phyloP scores from a whole-genome alignment of 164 flowering plant genomes.

The Magnolia sinica region DNA sequence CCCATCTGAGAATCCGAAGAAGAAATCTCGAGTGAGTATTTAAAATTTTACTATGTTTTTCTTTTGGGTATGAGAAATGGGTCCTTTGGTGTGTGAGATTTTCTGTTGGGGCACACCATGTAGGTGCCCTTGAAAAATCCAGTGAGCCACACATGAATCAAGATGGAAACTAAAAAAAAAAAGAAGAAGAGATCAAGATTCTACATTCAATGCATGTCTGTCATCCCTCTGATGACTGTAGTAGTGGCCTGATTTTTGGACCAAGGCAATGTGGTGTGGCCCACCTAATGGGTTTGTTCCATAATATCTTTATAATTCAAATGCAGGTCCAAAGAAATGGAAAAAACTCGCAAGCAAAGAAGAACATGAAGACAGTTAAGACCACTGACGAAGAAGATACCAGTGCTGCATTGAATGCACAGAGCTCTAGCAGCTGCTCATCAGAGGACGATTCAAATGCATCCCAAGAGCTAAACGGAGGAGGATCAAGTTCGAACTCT shows the following conservation, averaged over 20 bases:
- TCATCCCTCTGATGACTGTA: too few species aligned
- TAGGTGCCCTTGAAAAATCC: too few species aligned
- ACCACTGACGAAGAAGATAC: slow-evolving; percentile 32
- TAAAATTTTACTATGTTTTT: background rate
- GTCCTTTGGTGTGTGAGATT: too few species aligned
- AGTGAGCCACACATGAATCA: too few species aligned
- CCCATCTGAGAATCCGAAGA: slow-evolving; percentile 33
- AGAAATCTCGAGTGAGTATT: slow-evolving; percentile 50
- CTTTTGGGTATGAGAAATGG: background rate
- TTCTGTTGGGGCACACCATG: too few species aligned
- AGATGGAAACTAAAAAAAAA: too few species aligned
- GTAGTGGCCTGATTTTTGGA: background rate
- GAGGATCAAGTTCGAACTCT: slow-evolving; percentile 26
- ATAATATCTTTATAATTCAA: background rate
- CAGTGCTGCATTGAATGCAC: slow-evolving; percentile 25
- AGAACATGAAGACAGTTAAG: slow-evolving; percentile 29
- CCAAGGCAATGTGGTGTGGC: background rate
- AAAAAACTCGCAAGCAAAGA: slow-evolving; percentile 48
- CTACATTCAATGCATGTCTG: too few species aligned
- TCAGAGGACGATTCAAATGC: slow-evolving; percentile 65
- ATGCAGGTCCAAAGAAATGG: slow-evolving; percentile 42
- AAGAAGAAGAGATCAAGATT: too few species aligned
- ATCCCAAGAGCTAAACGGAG: slow-evolving; percentile 43
- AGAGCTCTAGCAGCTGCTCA: slow-evolving; percentile 47
- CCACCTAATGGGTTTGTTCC: background rate